Evolutionary conservation across 768 basidiomycete genomes (phyloP), one percentile per base, ranked within the genome.

Genomic region (Xerocomellus intermedius): DNA sequence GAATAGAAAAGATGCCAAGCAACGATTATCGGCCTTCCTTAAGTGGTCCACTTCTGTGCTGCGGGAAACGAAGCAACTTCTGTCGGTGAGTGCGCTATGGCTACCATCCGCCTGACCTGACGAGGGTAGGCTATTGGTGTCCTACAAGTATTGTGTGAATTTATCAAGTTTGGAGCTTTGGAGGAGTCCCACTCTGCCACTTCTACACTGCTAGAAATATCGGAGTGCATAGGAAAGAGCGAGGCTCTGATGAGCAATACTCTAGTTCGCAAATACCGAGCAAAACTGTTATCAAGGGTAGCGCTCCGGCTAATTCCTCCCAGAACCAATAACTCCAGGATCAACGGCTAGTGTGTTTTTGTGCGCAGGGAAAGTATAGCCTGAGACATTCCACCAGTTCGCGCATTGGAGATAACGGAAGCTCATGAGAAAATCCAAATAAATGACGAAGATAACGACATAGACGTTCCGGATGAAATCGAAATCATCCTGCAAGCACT

Each of bases 381-480:
- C 57, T 63, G 45, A 62, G 66, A 65, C 14, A 12, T 51, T 55
- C 12, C 36, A 45, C 14, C 41, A 71, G 70, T 52, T 52, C 70
- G 69, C 14, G 36, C 57, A 32, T 45, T 71, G 50, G 66, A 69
- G 30, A 60, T 52, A 48, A 51, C 54, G 24, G 51, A 48, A 28
- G 43, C n/a, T 17, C 51, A 42, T 8, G 48, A 52, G 24, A 54
- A 50, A 21, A 62, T 59, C 16, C 50, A 47, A 44, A 22, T 36
- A 13, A 58, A 65, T 36, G 56, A 68, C 28, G 60, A 65, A 19
- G 74, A 75, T 22, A 72, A 77, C 12, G 81, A 83, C 22, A 62
- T 79, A 13, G 88, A 95, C 17, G 77, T 94, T 8, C 87, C 94
- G 2, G 86, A 88, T 43, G 85, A 87, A 52, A 79, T 93, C 4